A percentile compares a stretch with the other conserved stretches of the same genome.
Conservation (phyloP, 805 yeast genomes). For the Wickerhamiella cacticola region DNA sequence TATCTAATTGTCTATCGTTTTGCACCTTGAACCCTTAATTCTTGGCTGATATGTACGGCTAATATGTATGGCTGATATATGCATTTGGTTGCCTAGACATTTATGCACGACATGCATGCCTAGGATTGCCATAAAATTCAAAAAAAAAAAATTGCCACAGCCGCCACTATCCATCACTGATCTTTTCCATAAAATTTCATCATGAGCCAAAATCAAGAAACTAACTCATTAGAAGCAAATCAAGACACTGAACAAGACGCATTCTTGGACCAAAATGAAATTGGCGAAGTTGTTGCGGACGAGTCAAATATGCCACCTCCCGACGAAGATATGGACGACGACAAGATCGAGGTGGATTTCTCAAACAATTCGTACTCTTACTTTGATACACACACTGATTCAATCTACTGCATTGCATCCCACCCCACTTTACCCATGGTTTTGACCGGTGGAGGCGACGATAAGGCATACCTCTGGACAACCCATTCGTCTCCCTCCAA, state of each 20-base stretch:
- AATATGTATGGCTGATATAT: too few relatives aligned
- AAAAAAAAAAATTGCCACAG: too few relatives aligned
- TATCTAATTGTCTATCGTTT: too few relatives aligned
- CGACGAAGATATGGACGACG: slow-evolving; percentile 27
- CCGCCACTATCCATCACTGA: too few relatives aligned
- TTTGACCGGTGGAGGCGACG: slow-evolving; percentile 93
- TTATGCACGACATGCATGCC: too few relatives aligned
- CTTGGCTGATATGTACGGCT: too few relatives aligned
- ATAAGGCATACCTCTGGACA: slow-evolving; percentile 83
- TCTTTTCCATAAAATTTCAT: too few relatives aligned
- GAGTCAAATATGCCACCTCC: slow-evolving; percentile 14
- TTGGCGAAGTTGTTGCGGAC: slow-evolving; percentile 20
- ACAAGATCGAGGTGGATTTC: slow-evolving; percentile 66
- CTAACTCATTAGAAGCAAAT: too few relatives aligned
- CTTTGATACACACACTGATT: slow-evolving; percentile 83
- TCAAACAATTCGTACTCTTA: slow-evolving; percentile 80
- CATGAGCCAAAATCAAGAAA: background rate
- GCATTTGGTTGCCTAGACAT: too few relatives aligned
- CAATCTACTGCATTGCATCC: slow-evolving; percentile 65
- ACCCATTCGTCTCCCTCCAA: slow-evolving; percentile 66
- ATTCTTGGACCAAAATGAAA: slow-evolving; percentile 22
- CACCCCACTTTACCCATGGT: slow-evolving; percentile 79
- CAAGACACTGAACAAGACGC: slow-evolving; percentile 20
- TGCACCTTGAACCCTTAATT: too few relatives aligned
- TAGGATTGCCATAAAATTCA: too few relatives aligned